Percentiles rank a stretch among this genome's conserved stretches.
Conservation (phyloP, 2,329 filamentous ascomycete species). For the Anisogramma anomala region DNA sequence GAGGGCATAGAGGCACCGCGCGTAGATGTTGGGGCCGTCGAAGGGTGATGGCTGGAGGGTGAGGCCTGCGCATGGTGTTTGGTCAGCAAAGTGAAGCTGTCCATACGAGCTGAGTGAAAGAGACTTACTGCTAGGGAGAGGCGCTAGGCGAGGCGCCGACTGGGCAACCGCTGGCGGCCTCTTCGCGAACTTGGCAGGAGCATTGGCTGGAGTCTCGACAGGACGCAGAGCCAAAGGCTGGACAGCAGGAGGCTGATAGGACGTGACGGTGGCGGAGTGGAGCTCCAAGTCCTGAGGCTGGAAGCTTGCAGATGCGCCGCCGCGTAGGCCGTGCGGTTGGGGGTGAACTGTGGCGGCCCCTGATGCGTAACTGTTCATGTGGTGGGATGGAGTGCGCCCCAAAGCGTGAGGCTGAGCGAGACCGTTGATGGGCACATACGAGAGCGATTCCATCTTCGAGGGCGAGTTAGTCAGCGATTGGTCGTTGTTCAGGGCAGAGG, state of each 20-base stretch:
- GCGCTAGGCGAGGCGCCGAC: conserved; percentile 8
- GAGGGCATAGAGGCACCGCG: conserved; percentile 72
- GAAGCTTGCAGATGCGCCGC: conserved; percentile 35
- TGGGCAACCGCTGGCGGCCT: conserved; percentile 32
- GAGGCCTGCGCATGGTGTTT: conserved; percentile 6
- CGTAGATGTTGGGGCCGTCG: conserved; percentile 80
- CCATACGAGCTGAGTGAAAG: not conserved
- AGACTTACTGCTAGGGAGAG: conserved; percentile 48
- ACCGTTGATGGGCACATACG: conserved; percentile 19
- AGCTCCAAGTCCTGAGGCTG: conserved; percentile 45
- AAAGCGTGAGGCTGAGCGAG: conserved; percentile 5
- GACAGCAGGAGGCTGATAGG: conserved; percentile 56
- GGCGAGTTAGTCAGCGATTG: conserved; percentile 19
- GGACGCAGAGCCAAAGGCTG: conserved; percentile 58
- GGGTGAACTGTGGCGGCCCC: too few species aligned
- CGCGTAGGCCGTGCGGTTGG: conserved; percentile 21
- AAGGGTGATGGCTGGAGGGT: conserved; percentile 27
- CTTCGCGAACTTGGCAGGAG: conserved; percentile 54
- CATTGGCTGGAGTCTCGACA: conserved; percentile 64
- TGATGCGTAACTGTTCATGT: conserved; percentile 6
- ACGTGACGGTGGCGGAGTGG: conserved; percentile 49
- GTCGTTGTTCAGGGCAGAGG: not conserved
- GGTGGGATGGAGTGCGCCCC: conserved; percentile 8
- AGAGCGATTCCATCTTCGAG: conserved; percentile 17
- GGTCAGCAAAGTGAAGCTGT: not conserved